phyloP scores from a whole-genome alignment of 1,139 yeast species.

The Blastobotrys apis region DNA sequence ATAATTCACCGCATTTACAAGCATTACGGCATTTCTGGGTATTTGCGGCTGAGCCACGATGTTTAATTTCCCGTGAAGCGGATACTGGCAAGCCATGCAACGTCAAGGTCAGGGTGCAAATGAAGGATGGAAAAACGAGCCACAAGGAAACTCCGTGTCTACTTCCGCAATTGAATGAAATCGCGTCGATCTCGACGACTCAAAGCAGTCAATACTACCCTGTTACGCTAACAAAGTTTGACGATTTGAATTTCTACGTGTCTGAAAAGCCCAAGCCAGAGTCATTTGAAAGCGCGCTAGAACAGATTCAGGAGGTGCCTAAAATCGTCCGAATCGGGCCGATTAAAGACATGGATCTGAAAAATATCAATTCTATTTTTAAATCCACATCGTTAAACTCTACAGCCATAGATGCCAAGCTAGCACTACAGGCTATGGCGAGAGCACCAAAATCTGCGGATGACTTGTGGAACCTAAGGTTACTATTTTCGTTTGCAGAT shows the following conservation, averaged over 20 bases:
- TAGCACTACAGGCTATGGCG: conserved; percentile 49
- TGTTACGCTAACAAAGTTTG: conserved; percentile 31
- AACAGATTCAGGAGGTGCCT: not conserved
- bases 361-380: conserved; percentile 3
- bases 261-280: conserved; percentile 12
- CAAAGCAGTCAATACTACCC: conserved; percentile 45
- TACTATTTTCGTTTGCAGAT: conserved; percentile 65
- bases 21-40: conserved; percentile 93
- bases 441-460: conserved; percentile 45
- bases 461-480: conserved; percentile 61
- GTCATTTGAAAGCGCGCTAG: conserved; percentile 5
- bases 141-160: conserved; percentile 56
- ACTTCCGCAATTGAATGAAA: conserved; percentile 55
- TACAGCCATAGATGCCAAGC: conserved; percentile 53
- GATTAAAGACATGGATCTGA: not conserved
- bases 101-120: conserved; percentile 47
- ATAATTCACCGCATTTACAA: conserved; percentile 62
- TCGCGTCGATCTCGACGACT: conserved; percentile 42
- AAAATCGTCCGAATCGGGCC: not conserved
- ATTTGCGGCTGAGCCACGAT: conserved; percentile 73
- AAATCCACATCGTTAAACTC: conserved; percentile 27
- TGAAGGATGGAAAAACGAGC: conserved; percentile 38
- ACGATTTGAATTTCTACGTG: not conserved
- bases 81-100: conserved; percentile 41
- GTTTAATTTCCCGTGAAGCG: conserved; percentile 70